phyloP scores from a whole-genome alignment of 202 grass and related monocot genomes.

The Panicum hallii region DNA sequence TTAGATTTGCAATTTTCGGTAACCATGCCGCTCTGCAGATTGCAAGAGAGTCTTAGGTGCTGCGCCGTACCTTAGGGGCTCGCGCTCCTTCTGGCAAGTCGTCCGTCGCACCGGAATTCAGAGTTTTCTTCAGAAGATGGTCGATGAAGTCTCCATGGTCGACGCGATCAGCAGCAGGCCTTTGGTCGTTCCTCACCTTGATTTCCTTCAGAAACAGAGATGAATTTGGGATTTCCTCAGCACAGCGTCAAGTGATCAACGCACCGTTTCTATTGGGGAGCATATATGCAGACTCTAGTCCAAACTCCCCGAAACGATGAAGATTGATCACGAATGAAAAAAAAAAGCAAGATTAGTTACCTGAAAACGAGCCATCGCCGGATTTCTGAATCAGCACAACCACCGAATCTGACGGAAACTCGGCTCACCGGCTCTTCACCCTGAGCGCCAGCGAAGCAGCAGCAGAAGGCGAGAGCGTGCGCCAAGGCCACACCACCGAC shows the following conservation, averaged over 20 bases:
- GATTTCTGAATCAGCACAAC: neutral
- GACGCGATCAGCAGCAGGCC: neutral
- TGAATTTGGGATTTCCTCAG: neutral
- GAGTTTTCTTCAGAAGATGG: conserved; percentile 5
- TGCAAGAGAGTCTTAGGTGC: neutral
- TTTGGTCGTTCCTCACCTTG: conserved; percentile 12
- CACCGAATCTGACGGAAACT: neutral
- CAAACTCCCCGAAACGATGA: neutral
- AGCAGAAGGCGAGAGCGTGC: neutral
- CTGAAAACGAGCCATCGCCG: conserved; percentile 46
- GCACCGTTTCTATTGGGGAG: neutral
- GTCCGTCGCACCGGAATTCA: neutral
- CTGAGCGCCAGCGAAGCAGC: neutral
- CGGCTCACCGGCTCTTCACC: neutral
- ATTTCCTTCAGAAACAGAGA: conserved; percentile 30
- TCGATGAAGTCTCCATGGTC: conserved; percentile 24
- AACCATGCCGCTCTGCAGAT: neutral
- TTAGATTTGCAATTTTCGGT: neutral
- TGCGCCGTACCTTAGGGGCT: conserved; percentile 57
- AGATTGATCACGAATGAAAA: neutral
- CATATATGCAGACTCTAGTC: neutral
- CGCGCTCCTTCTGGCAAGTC: conserved; percentile 28
- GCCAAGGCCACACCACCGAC: neutral
- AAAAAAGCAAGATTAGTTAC: neutral
- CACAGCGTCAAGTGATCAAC: neutral